Conservation (phyloP, 345 rosid genomes). For the Anacardium occidentale region DNA sequence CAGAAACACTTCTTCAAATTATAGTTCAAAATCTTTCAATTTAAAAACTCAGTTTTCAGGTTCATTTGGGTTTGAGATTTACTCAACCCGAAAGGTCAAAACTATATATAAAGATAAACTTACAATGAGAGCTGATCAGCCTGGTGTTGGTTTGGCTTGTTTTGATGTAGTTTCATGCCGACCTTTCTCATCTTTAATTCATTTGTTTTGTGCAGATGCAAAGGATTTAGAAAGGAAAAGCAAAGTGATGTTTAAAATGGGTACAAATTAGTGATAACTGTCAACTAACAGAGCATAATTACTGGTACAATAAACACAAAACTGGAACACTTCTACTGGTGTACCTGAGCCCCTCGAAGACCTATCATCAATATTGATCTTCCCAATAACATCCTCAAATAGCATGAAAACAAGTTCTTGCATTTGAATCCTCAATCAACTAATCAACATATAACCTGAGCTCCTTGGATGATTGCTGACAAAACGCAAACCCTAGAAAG, state of each 20-base stretch:
- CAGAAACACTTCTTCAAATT: not conserved
- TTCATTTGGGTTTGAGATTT: not conserved
- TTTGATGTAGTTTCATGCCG: not conserved
- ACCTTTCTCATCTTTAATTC: not conserved
- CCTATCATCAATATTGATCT: not conserved
- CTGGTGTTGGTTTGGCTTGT: not conserved
- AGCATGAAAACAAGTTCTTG: constrained; percentile 26
- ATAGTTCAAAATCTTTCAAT: not conserved
- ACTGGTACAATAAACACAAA: not conserved
- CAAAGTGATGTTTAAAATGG: not conserved
- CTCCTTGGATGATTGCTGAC: constrained; percentile 30
- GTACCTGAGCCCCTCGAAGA: constrained; percentile 5
- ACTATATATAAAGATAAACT: not conserved
- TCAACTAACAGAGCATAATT: not conserved
- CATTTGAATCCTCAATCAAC: constrained; percentile 13
- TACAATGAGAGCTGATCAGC: not conserved
- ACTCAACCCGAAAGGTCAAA: not conserved
- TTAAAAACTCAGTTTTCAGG: not conserved
- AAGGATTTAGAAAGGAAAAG: not conserved
- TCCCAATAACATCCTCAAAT: constrained; percentile 22
- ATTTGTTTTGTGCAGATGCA: not conserved
- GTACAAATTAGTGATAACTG: not conserved
- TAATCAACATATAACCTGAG: not conserved
- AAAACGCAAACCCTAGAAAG: constrained; percentile 23
- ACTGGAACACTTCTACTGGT: constrained; percentile 11